These are phyloP conservation scores for Debaryomyces prosopidis DNA, from an alignment of 805 yeast species.

Conservation along the genomic window DNA sequence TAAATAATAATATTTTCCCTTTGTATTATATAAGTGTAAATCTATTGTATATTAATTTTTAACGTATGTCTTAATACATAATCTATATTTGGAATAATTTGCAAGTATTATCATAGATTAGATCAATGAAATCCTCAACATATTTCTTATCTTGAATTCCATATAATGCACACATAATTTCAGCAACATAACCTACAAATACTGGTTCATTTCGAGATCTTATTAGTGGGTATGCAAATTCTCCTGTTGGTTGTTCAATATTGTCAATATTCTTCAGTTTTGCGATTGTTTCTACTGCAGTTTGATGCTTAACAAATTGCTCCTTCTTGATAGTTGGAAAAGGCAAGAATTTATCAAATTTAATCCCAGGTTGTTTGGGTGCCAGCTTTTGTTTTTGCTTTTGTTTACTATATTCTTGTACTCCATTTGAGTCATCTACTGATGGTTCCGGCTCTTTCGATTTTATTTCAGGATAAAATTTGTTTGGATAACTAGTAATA, in stretches of 20 bases:
- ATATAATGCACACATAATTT: slow-evolving; percentile 34
- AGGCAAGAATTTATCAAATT: slow-evolving; percentile 54
- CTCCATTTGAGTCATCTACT: slow-evolving; percentile 2
- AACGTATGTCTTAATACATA: too few species aligned
- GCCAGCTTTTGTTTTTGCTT: slow-evolving; percentile 14
- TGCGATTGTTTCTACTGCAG: slow-evolving; percentile 10
- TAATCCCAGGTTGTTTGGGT: slow-evolving; percentile 16
- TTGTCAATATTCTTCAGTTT: slow-evolving; percentile 2
- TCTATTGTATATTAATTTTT: slow-evolving; percentile 6
- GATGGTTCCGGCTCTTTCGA: not conserved
- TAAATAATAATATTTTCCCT: not conserved
- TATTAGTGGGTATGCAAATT: slow-evolving; percentile 50
- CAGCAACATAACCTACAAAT: slow-evolving; percentile 76
- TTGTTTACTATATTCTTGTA: slow-evolving; percentile 7
- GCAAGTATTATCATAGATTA: slow-evolving; percentile 35
- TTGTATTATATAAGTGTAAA: slow-evolving; percentile 5
- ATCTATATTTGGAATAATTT: slow-evolving; percentile 22
- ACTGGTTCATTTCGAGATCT: slow-evolving; percentile 94
- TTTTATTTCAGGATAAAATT: slow-evolving; percentile 46
- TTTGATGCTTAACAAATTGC: slow-evolving; percentile 41
- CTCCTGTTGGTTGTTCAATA: slow-evolving; percentile 18
- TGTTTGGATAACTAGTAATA: slow-evolving; percentile 56
- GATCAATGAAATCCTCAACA: slow-evolving; percentile 33
- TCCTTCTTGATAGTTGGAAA: slow-evolving; percentile 69
- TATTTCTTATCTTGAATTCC: slow-evolving; percentile 27